Percentiles rank a stretch among this genome's conserved stretches.
These are phyloP conservation scores for Vaccinium corymbosum DNA, from an alignment of 148 eudicot genomes.

Conservation along the genomic window DNA sequence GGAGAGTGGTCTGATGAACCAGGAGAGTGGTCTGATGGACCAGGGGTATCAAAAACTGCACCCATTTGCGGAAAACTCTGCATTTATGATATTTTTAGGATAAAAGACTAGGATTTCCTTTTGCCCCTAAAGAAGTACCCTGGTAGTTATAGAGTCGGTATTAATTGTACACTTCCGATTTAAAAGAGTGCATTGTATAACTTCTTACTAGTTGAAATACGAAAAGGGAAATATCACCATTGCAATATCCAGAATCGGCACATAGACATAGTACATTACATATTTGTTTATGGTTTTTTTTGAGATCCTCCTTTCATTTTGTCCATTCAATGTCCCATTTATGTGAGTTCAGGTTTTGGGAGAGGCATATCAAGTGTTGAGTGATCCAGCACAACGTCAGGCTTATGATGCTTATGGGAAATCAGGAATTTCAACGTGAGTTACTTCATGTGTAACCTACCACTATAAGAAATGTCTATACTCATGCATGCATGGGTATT, in stretches of 20 bases:
- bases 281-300: not conserved
- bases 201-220: not conserved
- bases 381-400: conserved; percentile 88
- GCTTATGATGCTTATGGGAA: conserved; percentile 90
- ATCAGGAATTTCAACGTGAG: conserved; percentile 93
- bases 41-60: no score
- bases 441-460: conserved; percentile 11
- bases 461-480: not conserved
- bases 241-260: not conserved
- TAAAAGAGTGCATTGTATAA: not conserved
- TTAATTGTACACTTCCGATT: not conserved
- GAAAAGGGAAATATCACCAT: not conserved
- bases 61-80: no score
- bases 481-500: not conserved
- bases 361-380: conserved; percentile 96
- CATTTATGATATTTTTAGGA: not conserved
- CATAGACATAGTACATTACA: not conserved
- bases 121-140: not conserved
- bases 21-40: no score
- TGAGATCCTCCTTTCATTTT: not conserved
- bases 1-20: no score
- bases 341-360: conserved; percentile 64
- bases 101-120: not conserved
- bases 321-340: not conserved
- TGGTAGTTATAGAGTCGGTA: not conserved